Conservation (phyloP, 164 flowering plant species). For the Chimonanthus salicifolius region DNA sequence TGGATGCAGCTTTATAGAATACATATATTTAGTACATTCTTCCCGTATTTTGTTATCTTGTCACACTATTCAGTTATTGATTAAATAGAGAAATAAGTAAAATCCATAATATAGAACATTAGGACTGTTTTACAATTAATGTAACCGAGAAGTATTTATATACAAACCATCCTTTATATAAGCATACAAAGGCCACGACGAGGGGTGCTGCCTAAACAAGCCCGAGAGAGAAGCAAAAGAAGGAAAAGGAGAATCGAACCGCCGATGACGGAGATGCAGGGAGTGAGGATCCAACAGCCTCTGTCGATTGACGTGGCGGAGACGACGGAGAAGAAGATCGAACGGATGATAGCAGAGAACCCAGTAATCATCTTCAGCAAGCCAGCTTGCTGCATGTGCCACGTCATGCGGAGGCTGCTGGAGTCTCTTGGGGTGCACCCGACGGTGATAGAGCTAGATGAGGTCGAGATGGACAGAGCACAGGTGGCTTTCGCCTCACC, state of each 20-base stretch:
- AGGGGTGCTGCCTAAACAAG: too few species aligned
- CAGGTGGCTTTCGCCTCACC: not conserved
- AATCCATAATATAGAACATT: too few species aligned
- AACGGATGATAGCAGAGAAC: slow-evolving; percentile 69
- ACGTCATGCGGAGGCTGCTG: slow-evolving; percentile 78
- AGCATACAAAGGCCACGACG: too few species aligned
- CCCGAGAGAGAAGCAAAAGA: too few species aligned
- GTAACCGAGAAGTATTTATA: too few species aligned
- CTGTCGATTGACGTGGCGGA: slow-evolving; percentile 67
- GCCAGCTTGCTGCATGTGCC: slow-evolving; percentile 87
- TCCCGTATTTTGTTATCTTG: too few species aligned
- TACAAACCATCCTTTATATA: too few species aligned
- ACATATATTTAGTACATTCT: too few species aligned
- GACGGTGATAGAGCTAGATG: slow-evolving; percentile 81
- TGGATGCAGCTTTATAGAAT: too few species aligned
- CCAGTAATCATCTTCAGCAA: slow-evolving; percentile 83
- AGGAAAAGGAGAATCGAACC: not conserved
- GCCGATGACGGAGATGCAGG: slow-evolving; percentile 30
- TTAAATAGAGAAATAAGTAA: too few species aligned
- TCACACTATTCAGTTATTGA: too few species aligned
- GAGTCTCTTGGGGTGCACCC: slow-evolving; percentile 75
- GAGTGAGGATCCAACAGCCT: slow-evolving; percentile 21
- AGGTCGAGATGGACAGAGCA: slow-evolving; percentile 49
- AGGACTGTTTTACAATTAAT: too few species aligned
- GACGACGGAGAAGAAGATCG: slow-evolving; percentile 56